Evolutionary conservation across 108 stramenopile species (phyloP), one percentile per base, ranked within the genome.

Genomic region (Fragilariopsis cylindrus): DNA sequence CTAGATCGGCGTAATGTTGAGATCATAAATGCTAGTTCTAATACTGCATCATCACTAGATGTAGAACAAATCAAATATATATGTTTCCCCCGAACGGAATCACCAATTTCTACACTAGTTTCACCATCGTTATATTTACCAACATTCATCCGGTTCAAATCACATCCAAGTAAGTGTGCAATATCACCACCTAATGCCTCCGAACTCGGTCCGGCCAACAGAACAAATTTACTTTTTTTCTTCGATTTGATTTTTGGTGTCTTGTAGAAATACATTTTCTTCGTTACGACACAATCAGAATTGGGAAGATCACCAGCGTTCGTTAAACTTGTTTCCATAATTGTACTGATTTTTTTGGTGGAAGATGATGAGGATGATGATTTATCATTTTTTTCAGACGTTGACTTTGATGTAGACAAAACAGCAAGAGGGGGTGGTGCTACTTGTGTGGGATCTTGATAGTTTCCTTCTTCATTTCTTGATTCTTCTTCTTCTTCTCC

Each of bases 121-220:
- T 96, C 93, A 12, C 96, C 96, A 75, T 96, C 96, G 5, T 82
- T 72, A 69, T 87, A 95, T 19, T 87, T 70, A 16, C 87, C 87
- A 16, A 95, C 84, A 50, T 87, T 69, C 49, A 96, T 77, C 30
- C 40, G 54, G 68, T 84, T 89, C 41, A 94, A 65, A 40, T 74
- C 67, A 47, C 88, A 78, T 15, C 90, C 91, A 7, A 96, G 81
- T 15, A 93, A 76, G 50, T 87, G 86, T 18, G 92, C 92, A 72
- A 96, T 84, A 73, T 94, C 92, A 16, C 73, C 74, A 7, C 89
- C 91, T 18, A 96, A 74, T 7, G 75, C 69, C 40, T 82, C 79
- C 65, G 87, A 89, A 16, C 81, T 79, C 0, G 93, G 90, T 21
- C 85, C 86, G 4, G 96, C 83, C 71, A 93, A 84, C 21, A 96